phyloP scores from a whole-genome alignment of 192 early-diverging fungal genomes.

The Coemansia sp. region DNA sequence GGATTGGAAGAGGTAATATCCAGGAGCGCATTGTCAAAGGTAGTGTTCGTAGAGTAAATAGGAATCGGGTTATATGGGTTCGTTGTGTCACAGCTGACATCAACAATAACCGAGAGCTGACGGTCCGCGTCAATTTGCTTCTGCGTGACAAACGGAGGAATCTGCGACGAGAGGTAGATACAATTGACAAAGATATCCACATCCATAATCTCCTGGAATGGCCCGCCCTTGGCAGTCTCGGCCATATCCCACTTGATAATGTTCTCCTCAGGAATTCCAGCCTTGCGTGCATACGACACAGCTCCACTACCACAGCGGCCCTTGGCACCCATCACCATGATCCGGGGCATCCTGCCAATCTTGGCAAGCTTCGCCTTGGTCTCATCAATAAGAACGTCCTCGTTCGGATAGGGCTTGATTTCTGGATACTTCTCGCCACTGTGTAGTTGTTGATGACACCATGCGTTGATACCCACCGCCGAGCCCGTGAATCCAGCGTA shows the following conservation, averaged over 20 bases:
- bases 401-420: constrained; percentile 82
- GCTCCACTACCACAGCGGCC: constrained; percentile 95
- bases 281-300: constrained; percentile 74
- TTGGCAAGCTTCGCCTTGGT: constrained; percentile 62
- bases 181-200: constrained; percentile 98
- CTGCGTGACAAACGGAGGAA: constrained; percentile 91
- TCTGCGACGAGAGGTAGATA: constrained; percentile 91
- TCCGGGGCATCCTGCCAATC: constrained; percentile 65
- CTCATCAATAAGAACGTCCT: constrained; percentile 71
- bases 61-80: constrained; percentile 98
- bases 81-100: constrained; percentile 95
- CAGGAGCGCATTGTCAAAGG: constrained; percentile 89
- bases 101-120: constrained; percentile 79
- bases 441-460: constrained; percentile 76
- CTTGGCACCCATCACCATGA: constrained; percentile 98
- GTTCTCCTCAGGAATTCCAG: constrained; percentile 79
- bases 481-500: constrained; percentile 95
- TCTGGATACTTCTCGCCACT: constrained; percentile 63
- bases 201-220: constrained; percentile 85
- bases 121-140: constrained; percentile 71
- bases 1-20: constrained; percentile 57
- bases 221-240: constrained; percentile 90
- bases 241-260: constrained; percentile 95
- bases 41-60: constrained; percentile 87
- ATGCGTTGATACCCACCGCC: constrained; percentile 88